These are phyloP conservation scores for Hypoxylon lenormandii DNA, from an alignment of 495 filamentous ascomycete species.

Conservation along the genomic window DNA sequence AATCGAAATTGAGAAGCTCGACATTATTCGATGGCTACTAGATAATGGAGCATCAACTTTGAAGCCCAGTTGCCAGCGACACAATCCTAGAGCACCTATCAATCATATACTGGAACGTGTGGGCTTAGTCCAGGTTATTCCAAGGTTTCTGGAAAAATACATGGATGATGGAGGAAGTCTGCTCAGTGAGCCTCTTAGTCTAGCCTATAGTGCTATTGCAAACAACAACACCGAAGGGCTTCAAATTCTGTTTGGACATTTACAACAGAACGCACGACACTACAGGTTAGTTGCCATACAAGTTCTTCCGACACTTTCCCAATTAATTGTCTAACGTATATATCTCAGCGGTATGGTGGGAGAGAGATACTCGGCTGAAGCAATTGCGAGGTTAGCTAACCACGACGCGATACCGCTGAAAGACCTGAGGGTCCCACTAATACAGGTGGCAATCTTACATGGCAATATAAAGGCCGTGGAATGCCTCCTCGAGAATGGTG, in stretches of 20 bases:
- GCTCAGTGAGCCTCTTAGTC: neutral
- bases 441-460: neutral
- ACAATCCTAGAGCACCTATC: neutral
- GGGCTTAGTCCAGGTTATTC: neutral
- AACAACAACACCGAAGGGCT: conserved; percentile 3
- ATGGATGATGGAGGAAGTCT: conserved; percentile 10
- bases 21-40: conserved; percentile 6
- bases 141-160: conserved; percentile 1
- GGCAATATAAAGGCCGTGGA: neutral
- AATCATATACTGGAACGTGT: neutral
- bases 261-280: conserved; percentile 2
- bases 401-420: too few relatives aligned
- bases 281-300: conserved; percentile 7
- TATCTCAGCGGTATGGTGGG: neutral
- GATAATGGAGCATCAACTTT: conserved; percentile 7
- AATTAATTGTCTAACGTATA: too few relatives aligned
- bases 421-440: neutral
- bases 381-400: too few relatives aligned
- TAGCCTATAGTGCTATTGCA: neutral
- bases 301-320: neutral
- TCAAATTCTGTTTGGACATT: conserved; percentile 4
- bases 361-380: neutral
- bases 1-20: neutral
- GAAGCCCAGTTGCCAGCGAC: neutral
- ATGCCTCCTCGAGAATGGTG: conserved; percentile 4